Percentiles rank a stretch among this genome's conserved stretches.
Conservation (phyloP, 805 yeast species). For the Zygosaccharomyces siamensis region DNA sequence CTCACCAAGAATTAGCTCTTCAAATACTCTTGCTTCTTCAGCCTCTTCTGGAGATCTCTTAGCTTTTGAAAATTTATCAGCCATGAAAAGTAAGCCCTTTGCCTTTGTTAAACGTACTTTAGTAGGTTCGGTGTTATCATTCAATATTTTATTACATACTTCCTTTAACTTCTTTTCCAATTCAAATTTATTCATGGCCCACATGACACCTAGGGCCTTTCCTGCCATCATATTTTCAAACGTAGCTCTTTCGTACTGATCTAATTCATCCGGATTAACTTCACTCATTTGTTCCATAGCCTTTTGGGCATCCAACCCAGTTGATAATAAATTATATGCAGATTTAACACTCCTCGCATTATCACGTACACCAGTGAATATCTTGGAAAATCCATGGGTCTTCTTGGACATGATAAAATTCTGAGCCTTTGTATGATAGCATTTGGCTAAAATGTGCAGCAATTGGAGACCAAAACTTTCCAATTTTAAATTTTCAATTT, state of each 20-base stretch:
- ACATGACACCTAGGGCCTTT: conserved; percentile 85
- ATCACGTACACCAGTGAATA: conserved; percentile 75
- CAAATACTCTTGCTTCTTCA: conserved; percentile 87
- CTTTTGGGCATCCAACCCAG: conserved; percentile 84
- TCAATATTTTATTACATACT: conserved; percentile 71
- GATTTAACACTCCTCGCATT: conserved; percentile 80
- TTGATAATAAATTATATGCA: conserved; percentile 73
- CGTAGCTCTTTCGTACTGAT: conserved; percentile 62
- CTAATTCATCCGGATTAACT: conserved; percentile 57
- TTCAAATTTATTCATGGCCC: conserved; percentile 92
- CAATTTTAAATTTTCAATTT: conserved; percentile 77
- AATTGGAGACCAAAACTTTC: conserved; percentile 94
- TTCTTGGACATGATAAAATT: conserved; percentile 70
- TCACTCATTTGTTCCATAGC: conserved; percentile 69
- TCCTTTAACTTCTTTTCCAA: conserved; percentile 73
- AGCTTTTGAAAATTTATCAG: conserved; percentile 61
- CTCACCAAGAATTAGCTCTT: conserved; percentile 87
- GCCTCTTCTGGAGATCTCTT: conserved; percentile 81
- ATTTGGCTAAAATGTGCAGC: conserved; percentile 73
- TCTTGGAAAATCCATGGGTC: conserved; percentile 81
- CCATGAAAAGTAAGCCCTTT: conserved; percentile 67
- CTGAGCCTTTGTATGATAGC: conserved; percentile 70
- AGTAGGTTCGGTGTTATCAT: conserved; percentile 58
- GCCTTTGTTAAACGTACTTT: conserved; percentile 71
- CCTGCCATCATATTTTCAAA: conserved; percentile 81